A percentile compares a stretch with the other conserved stretches of the same genome.
Evolutionary conservation across 192 early-diverging fungal genomes (phyloP).

Genomic region (Gaertneriomyces sp.): DNA sequence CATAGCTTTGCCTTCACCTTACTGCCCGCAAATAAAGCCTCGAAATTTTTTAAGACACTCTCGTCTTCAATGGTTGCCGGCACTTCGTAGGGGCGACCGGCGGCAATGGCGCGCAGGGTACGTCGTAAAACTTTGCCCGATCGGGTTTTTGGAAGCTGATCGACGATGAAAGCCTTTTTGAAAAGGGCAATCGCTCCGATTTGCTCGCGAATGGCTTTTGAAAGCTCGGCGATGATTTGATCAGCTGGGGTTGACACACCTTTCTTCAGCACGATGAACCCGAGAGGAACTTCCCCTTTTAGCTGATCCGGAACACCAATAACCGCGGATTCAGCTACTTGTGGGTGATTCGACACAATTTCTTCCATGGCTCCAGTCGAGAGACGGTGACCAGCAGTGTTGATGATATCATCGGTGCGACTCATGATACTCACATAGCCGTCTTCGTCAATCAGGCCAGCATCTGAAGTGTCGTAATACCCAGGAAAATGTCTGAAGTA

Average conservation of each 20-base stretch:
- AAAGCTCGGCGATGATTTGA: slow-evolving; percentile 47
- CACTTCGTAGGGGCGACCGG: slow-evolving; percentile 49
- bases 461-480: slow-evolving; percentile 79
- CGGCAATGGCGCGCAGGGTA: slow-evolving; percentile 64
- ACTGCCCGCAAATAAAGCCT: slow-evolving; percentile 7
- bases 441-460: slow-evolving; percentile 72
- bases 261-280: slow-evolving; percentile 41
- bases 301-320: slow-evolving; percentile 32
- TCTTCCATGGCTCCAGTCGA: slow-evolving; percentile 75
- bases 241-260: background rate
- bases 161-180: slow-evolving; percentile 63
- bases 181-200: slow-evolving; percentile 84
- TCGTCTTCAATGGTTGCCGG: slow-evolving; percentile 83
- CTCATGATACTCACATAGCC: slow-evolving; percentile 39
- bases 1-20: slow-evolving; percentile 3
- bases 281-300: slow-evolving; percentile 44
- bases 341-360: slow-evolving; percentile 61
- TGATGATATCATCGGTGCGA: slow-evolving; percentile 64
- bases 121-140: slow-evolving; percentile 80
- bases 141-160: slow-evolving; percentile 78
- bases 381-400: slow-evolving; percentile 82
- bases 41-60: slow-evolving; percentile 33
- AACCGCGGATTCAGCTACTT: slow-evolving; percentile 45
- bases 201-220: slow-evolving; percentile 55
- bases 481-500: slow-evolving; percentile 79